Evolutionary conservation across 2,329 filamentous ascomycete genomes (phyloP).

Genomic region (Aspergillus candidus): DNA sequence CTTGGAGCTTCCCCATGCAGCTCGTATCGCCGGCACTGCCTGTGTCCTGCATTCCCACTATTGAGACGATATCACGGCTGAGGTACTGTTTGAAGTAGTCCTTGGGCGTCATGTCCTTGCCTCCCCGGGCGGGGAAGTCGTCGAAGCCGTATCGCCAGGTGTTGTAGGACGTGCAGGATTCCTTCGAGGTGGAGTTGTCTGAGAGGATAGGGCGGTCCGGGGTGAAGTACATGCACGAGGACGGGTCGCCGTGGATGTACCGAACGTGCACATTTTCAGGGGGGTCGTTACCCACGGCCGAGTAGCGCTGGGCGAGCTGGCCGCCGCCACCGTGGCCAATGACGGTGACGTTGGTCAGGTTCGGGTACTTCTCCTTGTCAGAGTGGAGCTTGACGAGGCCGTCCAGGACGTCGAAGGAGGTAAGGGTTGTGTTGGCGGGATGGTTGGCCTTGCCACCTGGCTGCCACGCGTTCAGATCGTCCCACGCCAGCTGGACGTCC

Average conservation of each 20-base stretch:
- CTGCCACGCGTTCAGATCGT: too few relatives aligned
- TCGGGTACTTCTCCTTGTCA: constrained; percentile 7
- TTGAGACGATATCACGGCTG: constrained; percentile 5
- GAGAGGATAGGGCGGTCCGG: constrained; percentile 9
- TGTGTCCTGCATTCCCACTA: constrained; percentile 11
- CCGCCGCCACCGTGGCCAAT: constrained; percentile 14
- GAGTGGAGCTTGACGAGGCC: too few relatives aligned
- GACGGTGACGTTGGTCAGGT: constrained; percentile 10
- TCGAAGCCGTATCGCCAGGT: too few relatives aligned
- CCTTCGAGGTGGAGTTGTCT: too few relatives aligned
- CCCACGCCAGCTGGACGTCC: too few relatives aligned
- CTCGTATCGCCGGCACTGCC: constrained; percentile 9
- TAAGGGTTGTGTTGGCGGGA: too few relatives aligned
- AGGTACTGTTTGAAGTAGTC: too few relatives aligned
- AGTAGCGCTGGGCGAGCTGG: constrained; percentile 13
- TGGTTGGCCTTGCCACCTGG: too few relatives aligned
- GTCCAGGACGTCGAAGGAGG: too few relatives aligned
- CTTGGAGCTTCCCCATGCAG: constrained; percentile 11
- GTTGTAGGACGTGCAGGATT: too few relatives aligned
- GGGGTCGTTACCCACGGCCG: constrained; percentile 7
- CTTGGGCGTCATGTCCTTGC: too few relatives aligned
- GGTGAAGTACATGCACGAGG: constrained; percentile 14
- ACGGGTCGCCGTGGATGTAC: constrained; percentile 14
- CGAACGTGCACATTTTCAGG: constrained; percentile 11
- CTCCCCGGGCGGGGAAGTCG: too few relatives aligned